Conservation (phyloP, 2,329 filamentous ascomycete genomes). For the Colletotrichum plurivorum region DNA sequence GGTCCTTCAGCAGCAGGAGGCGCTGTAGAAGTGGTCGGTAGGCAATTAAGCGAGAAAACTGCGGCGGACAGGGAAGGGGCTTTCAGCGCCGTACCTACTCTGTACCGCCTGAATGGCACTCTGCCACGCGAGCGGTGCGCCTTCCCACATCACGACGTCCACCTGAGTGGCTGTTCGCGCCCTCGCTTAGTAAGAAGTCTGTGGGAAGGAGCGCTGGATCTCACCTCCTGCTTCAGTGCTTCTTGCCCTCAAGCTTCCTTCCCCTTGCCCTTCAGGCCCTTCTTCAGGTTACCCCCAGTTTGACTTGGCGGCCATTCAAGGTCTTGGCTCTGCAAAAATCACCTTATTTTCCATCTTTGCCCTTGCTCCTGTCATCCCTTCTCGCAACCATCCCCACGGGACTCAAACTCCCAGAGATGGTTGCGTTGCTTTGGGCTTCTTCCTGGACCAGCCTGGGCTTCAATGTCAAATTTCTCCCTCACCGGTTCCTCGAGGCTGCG, state of each 20-base stretch:
- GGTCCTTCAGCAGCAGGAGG: constrained; percentile 16
- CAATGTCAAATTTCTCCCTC: not conserved
- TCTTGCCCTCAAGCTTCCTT: not conserved
- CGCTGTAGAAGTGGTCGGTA: not conserved
- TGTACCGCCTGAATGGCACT: constrained; percentile 29
- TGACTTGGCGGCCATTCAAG: constrained; percentile 38
- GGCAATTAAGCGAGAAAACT: constrained; percentile 5
- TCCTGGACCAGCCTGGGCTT: not conserved
- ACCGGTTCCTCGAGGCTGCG: constrained; percentile 4
- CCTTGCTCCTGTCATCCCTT: constrained; percentile 23
- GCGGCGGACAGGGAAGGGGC: constrained; percentile 18
- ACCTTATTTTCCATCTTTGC: constrained; percentile 25
- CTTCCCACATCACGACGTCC: not conserved
- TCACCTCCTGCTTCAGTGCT: not conserved
- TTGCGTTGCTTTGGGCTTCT: not conserved
- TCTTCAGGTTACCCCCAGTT: constrained; percentile 6
- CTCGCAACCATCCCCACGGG: constrained; percentile 14
- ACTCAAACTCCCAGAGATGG: constrained; percentile 17
- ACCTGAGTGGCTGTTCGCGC: not conserved
- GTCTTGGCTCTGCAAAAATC: constrained; percentile 41
- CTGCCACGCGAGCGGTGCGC: not conserved
- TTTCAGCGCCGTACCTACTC: constrained; percentile 23
- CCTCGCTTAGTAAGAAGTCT: not conserved
- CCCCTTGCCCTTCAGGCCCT: not conserved
- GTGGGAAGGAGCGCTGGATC: not conserved